Conservation (phyloP, 257 asterid species). For the Scutellaria galericulata region DNA sequence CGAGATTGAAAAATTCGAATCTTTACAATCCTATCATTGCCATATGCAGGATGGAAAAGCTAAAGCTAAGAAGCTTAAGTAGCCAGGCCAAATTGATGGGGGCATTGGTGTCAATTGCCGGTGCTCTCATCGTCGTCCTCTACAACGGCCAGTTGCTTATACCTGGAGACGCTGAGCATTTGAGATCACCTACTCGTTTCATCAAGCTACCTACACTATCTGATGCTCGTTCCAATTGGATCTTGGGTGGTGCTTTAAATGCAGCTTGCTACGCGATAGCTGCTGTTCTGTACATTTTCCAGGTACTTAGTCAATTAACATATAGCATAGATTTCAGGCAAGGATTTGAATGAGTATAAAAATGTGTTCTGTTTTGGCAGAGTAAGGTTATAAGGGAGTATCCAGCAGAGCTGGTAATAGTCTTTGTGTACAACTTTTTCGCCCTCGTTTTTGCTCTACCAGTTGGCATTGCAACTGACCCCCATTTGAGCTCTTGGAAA, state of each 20-base stretch:
- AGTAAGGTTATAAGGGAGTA: slow-evolving; percentile 40
- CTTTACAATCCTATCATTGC: too few relatives aligned
- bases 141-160: slow-evolving; percentile 49
- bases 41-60: slow-evolving; percentile 54
- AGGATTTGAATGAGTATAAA: background rate
- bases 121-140: slow-evolving; percentile 58
- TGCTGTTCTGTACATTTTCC: slow-evolving; percentile 50
- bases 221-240: slow-evolving; percentile 41
- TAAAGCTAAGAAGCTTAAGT: slow-evolving; percentile 36
- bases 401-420: slow-evolving; percentile 38
- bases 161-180: background rate
- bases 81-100: slow-evolving; percentile 52
- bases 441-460: slow-evolving; percentile 8
- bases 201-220: background rate
- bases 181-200: background rate
- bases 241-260: slow-evolving; percentile 46
- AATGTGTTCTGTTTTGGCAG: slow-evolving; percentile 16
- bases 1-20: too few relatives aligned
- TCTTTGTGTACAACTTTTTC: slow-evolving; percentile 36
- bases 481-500: slow-evolving; percentile 32
- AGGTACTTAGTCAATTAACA: slow-evolving; percentile 33
- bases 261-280: slow-evolving; percentile 29
- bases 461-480: slow-evolving; percentile 16
- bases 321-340: background rate
- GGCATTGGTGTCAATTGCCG: slow-evolving; percentile 44